Evolutionary conservation across 2,329 filamentous ascomycete species (phyloP), one percentile per base, ranked within the genome.

Genomic region (Cordyceps farinosa): DNA sequence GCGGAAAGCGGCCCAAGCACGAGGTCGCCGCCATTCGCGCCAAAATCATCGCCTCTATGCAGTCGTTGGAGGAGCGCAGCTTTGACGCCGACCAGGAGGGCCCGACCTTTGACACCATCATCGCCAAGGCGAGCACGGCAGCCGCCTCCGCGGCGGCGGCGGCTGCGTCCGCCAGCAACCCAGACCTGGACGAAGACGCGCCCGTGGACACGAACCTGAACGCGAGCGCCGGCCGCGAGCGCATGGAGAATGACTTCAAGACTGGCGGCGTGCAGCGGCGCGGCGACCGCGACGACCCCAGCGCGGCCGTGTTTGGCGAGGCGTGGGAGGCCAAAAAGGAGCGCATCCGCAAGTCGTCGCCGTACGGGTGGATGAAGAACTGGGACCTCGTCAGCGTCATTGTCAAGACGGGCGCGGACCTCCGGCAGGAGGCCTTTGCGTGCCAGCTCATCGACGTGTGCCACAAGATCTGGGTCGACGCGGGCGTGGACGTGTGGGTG

Each of bases 31-130:
- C 90, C 8, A 95, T 95, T 73, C 84, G 91, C 68, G 87, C 90
- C 47, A 92, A 91, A 76, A 95, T 95, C 67, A 95, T 95, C 69
- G 91, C 91, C 3, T 94, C 90, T 74, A 95, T 95, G 91, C 91
- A 95, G 73, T 92, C 84, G 67, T 78, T 95, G 9, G 91, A 95
- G 74, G 91, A 95, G 74, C 89, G 94, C 73, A 93, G 87, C 72
- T 95, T 95, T 69, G 87, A 92, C 56, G 77, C 86, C 2, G 90
- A 92, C 66, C 90, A 92, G 56, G 83, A 87, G 64, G 83, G 86
- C 0, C 89, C 90, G 22, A 93, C 88, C 0, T 94, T 95, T 68
- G 91, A 94, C 68, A 87, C 85, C 63, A 94, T 95, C 70, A 92
- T 95, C 76, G 89, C 89, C 30, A 90, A 90, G 70, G 83, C 87